phyloP scores from a whole-genome alignment of 1,139 yeast species.

The Taphrina betulina region DNA sequence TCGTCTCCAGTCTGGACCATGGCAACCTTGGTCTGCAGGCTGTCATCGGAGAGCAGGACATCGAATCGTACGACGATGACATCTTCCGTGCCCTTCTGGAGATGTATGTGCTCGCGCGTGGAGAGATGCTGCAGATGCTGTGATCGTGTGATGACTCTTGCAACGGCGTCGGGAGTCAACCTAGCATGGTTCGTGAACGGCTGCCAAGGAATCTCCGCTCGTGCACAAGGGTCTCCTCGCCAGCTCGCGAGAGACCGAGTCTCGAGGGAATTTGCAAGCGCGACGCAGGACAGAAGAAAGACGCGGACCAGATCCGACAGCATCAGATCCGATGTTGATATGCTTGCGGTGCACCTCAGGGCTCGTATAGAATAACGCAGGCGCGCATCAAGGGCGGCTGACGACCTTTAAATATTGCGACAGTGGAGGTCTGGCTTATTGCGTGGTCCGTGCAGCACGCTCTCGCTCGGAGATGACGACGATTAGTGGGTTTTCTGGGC shows the following conservation, averaged over 20 bases:
- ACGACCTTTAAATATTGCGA: too few species aligned
- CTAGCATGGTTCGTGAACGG: constrained; percentile 13
- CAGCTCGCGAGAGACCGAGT: too few species aligned
- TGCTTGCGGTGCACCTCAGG: too few species aligned
- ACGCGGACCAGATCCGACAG: too few species aligned
- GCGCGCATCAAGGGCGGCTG: too few species aligned
- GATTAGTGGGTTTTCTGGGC: too few species aligned
- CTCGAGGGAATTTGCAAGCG: not conserved
- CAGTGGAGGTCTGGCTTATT: too few species aligned
- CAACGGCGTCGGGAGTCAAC: not conserved
- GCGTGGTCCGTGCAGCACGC: too few species aligned
- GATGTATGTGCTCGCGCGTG: not conserved
- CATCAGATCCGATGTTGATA: too few species aligned
- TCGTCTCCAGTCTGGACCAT: constrained; percentile 2
- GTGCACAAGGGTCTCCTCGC: constrained; percentile 1
- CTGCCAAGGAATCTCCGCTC: constrained; percentile 13
- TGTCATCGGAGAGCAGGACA: constrained; percentile 3
- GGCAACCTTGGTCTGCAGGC: constrained; percentile 2
- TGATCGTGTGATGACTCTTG: constrained; percentile 11
- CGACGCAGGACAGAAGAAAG: not conserved
- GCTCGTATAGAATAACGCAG: too few species aligned
- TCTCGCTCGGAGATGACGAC: too few species aligned
- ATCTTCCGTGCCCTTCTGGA: constrained; percentile 4
- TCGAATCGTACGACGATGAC: not conserved
- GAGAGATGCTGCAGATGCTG: not conserved